Base-by-base conservation (phyloP, 768 basidiomycete genomes). In the Pluteus cervinus region DNA sequence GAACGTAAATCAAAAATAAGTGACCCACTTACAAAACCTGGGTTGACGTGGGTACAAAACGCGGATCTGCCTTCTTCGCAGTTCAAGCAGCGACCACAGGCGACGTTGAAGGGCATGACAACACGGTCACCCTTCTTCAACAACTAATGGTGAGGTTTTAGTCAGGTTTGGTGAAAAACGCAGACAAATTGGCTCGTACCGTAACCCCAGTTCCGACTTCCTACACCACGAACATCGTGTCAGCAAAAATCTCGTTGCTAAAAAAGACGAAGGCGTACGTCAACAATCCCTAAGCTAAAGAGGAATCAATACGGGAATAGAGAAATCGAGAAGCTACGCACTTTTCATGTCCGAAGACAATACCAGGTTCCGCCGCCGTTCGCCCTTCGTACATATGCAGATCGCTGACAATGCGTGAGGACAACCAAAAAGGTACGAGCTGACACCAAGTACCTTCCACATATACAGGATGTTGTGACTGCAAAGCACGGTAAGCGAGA, bases 41-140 rank as follows among this genome's bases (percentile, higher is more conserved):
- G 74, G 41, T 78, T 78, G 8, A 78, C 74, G 33, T 67, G 52
- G 3, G 73, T 76, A 50, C 74, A 78, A 28, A 75, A 76, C 0
- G 71, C 75, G 5, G 74, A 71, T 25, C 44, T 63, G 8, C 68
- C 65, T 46, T 69, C 68, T 36, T 75, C 73, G 43, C 75, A 76
- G 45, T 78, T 78, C 41, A 62, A 44, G 60, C 75, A 76, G 14
- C 72, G 68, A 11, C 75, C 75, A 44, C 74, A 76, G 0, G 71
- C 73, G 21, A 76, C 74, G 40, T 76, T 76, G 60, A 76, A 76
- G 1, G 73, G 75, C 64, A 75, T 70, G 16, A 76, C 73, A n/a
- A 76, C 73, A 21, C 75, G 65, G 46, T 77, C 75, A 10, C 74
- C 75, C 42, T 69, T 68, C 55, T 74, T 69, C 29, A 76, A 49